Evolutionary conservation across 768 basidiomycete species (phyloP).

Genomic region (Gloeopeniophorella convolvens): DNA sequence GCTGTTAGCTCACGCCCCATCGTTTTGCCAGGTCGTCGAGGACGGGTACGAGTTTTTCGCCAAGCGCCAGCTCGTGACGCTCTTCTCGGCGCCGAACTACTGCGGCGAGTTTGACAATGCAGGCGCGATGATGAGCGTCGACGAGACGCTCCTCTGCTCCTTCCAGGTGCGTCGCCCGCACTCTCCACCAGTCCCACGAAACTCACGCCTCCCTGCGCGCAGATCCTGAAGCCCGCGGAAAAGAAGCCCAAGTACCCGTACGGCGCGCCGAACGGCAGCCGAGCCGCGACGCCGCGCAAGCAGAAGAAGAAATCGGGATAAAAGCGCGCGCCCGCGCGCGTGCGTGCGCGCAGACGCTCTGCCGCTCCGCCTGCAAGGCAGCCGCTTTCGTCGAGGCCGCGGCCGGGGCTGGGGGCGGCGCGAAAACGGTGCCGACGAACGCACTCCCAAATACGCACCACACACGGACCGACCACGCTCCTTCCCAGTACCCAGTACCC

Average conservation of each 20-base stretch:
- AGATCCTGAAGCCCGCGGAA: slow-evolving; percentile 98
- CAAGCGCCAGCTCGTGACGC: slow-evolving; percentile 90
- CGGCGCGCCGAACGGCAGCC: slow-evolving; percentile 75
- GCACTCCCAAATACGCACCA: too few species aligned
- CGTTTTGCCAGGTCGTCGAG: slow-evolving; percentile 72
- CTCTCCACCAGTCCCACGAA: not conserved
- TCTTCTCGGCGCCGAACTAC: slow-evolving; percentile 95
- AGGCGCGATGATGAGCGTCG: slow-evolving; percentile 99
- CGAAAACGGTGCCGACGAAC: too few species aligned
- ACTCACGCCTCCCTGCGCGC: slow-evolving; percentile 7
- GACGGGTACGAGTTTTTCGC: slow-evolving; percentile 99
- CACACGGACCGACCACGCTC: too few species aligned
- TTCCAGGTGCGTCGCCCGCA: slow-evolving; percentile 65
- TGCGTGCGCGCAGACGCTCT: too few species aligned
- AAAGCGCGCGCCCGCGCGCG: too few species aligned
- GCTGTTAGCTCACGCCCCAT: not conserved
- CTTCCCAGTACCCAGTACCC: too few species aligned
- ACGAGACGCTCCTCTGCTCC: slow-evolving; percentile 92
- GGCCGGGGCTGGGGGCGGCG: too few species aligned
- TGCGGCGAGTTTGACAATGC: slow-evolving; percentile 98
- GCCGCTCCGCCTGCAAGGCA: too few species aligned
- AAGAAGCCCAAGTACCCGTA: slow-evolving; percentile 93
- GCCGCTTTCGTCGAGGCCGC: too few species aligned
- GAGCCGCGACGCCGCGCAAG: slow-evolving; percentile 89
- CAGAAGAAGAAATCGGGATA: slow-evolving; percentile 97